Conservation (phyloP, 176 grass and related monocot species). For the Urochloa ruziziensis region DNA sequence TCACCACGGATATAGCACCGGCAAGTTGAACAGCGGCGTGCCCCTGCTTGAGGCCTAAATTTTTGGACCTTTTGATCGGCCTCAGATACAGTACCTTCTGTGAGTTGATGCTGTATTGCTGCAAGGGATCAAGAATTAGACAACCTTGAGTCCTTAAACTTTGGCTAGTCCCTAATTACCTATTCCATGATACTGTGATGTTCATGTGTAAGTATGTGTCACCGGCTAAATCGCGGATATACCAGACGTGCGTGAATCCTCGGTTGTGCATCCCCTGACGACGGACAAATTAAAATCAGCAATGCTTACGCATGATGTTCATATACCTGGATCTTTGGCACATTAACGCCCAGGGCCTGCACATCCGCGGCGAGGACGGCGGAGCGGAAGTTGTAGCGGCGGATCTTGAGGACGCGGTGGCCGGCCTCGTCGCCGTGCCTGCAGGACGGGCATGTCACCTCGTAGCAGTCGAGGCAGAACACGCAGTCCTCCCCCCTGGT, state of each 20-base stretch:
- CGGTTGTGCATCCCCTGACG: too few relatives aligned
- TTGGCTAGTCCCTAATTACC: too few relatives aligned
- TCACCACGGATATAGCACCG: neutral
- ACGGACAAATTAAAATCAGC: too few relatives aligned
- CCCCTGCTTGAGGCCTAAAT: neutral
- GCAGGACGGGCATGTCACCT: constrained; percentile 33
- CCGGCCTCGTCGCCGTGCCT: neutral
- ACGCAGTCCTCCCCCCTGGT: neutral
- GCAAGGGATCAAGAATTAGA: neutral
- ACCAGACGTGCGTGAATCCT: too few relatives aligned
- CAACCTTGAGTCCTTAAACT: too few relatives aligned
- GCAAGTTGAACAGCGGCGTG: neutral
- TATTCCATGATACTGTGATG: too few relatives aligned
- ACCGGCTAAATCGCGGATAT: too few relatives aligned
- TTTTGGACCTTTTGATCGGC: neutral
- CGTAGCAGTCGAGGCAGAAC: constrained; percentile 36
- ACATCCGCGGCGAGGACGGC: constrained; percentile 24
- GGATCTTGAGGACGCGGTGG: constrained; percentile 42
- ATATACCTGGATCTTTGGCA: constrained; percentile 36
- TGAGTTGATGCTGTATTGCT: constrained; percentile 1
- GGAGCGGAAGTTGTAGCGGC: constrained; percentile 37
- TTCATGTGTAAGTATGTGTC: too few relatives aligned
- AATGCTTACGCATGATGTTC: too few relatives aligned
- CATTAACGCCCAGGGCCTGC: constrained; percentile 17
- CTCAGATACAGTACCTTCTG: constrained; percentile 1